Evolutionary conservation across 225 moss, liverwort and hornwort species (phyloP).

Genomic region (Straminergon stramineum): DNA sequence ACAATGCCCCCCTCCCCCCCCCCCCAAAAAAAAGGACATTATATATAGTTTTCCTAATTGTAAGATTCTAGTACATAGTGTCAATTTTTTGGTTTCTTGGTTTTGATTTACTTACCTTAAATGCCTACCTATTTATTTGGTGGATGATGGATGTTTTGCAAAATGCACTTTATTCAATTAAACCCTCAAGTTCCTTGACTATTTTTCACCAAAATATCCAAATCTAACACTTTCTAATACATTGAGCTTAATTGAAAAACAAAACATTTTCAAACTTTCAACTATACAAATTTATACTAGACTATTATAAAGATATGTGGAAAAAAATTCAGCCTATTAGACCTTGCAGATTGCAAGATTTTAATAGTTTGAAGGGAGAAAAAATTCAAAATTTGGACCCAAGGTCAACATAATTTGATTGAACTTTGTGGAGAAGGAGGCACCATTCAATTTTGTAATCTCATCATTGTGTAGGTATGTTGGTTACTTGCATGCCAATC

Average conservation of each 20-base stretch:
- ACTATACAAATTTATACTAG: not conserved
- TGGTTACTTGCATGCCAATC: too few species aligned
- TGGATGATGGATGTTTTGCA: not conserved
- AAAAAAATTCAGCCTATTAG: not conserved
- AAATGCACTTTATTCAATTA: not conserved
- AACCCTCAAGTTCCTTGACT: not conserved
- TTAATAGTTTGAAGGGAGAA: too few species aligned
- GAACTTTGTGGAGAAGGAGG: too few species aligned
- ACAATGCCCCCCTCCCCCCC: too few species aligned
- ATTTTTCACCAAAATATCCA: not conserved
- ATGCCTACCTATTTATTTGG: too few species aligned
- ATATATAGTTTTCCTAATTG: not conserved
- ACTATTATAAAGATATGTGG: not conserved
- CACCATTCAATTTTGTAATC: not conserved
- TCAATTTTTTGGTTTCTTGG: not conserved
- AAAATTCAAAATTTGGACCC: too few species aligned
- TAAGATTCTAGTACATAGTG: not conserved
- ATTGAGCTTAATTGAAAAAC: not conserved
- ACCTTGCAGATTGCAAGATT: not conserved
- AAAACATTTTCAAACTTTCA: not conserved
- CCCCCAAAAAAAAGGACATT: not conserved
- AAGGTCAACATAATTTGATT: too few species aligned
- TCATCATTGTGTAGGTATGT: too few species aligned
- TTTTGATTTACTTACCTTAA: not conserved
- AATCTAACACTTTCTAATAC: not conserved